phyloP scores from a whole-genome alignment of 1,284 basidiomycete species.

The Leccinum colubrinum region DNA sequence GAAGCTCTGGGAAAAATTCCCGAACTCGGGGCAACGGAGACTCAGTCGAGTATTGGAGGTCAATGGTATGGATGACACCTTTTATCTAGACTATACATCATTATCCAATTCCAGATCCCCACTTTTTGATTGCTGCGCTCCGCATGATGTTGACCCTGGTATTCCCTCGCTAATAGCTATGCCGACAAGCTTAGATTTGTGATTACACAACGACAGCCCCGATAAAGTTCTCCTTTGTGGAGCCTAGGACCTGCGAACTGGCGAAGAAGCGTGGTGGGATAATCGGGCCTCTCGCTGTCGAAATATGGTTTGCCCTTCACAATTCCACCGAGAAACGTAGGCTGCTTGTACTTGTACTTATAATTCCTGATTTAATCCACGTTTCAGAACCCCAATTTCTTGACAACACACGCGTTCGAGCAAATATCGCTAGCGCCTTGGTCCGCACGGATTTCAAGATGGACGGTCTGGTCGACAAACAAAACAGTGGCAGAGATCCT shows the following conservation, averaged over 20 bases:
- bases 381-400: background rate
- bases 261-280: background rate
- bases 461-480: background rate
- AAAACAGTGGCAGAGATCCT: background rate
- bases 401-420: background rate
- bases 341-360: background rate
- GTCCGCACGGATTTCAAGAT: background rate
- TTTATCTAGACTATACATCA: background rate
- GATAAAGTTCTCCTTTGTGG: background rate
- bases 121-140: too few species aligned
- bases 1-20: slow-evolving; percentile 7
- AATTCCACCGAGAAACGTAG: background rate
- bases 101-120: too few species aligned
- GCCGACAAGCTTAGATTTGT: too few species aligned
- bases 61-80: background rate
- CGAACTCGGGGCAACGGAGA: slow-evolving; percentile 1
- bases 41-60: slow-evolving; percentile 16
- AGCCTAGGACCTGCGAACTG: background rate
- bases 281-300: background rate
- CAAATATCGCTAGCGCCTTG: background rate
- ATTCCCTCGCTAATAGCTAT: too few species aligned
- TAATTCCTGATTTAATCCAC: background rate
- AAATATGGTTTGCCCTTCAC: background rate
- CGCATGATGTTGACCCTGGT: too few species aligned
- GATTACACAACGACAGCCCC: too few species aligned